Conservation (phyloP, 352 stramenopile species). For the Globisporangium uncinulatum region DNA sequence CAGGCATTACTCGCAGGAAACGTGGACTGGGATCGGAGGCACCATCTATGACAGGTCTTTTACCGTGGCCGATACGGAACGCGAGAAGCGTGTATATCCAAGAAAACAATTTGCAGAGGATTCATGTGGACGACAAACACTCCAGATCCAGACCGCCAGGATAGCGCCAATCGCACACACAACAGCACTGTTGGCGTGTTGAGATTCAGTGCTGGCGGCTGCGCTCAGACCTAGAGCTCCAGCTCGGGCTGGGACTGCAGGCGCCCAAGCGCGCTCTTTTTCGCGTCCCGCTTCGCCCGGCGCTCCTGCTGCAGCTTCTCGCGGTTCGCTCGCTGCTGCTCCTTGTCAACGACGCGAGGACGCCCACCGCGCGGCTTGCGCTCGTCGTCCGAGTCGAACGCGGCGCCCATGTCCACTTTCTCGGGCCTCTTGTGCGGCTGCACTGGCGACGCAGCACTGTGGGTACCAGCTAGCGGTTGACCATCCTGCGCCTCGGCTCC, state of each 20-base stretch:
- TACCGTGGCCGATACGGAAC: too few species aligned
- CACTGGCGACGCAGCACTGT: too few species aligned
- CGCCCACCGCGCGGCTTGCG: slow-evolving; percentile 8
- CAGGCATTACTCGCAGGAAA: too few species aligned
- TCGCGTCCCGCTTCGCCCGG: slow-evolving; percentile 41
- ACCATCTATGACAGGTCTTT: too few species aligned
- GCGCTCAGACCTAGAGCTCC: slow-evolving; percentile 21
- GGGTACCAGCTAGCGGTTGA: slow-evolving; percentile 5
- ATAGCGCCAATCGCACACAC: too few species aligned
- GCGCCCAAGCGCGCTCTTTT: slow-evolving; percentile 52
- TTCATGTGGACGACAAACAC: too few species aligned
- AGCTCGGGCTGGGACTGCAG: slow-evolving; percentile 40
- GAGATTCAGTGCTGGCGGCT: too few species aligned
- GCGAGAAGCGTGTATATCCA: too few species aligned
- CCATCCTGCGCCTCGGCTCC: not conserved
- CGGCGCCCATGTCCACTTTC: slow-evolving; percentile 69
- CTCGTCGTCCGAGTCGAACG: slow-evolving; percentile 64
- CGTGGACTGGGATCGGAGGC: too few species aligned
- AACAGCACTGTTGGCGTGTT: too few species aligned
- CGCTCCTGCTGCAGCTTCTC: slow-evolving; percentile 53
- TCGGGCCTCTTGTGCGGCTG: slow-evolving; percentile 15
- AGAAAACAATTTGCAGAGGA: too few species aligned
- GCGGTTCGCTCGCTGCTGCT: slow-evolving; percentile 45
- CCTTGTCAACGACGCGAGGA: slow-evolving; percentile 43
- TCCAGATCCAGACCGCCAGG: too few species aligned